Evolutionary conservation across 2,329 filamentous ascomycete species (phyloP), one percentile per base, ranked within the genome.

Genomic region (Penicillium sclerotiorum): DNA sequence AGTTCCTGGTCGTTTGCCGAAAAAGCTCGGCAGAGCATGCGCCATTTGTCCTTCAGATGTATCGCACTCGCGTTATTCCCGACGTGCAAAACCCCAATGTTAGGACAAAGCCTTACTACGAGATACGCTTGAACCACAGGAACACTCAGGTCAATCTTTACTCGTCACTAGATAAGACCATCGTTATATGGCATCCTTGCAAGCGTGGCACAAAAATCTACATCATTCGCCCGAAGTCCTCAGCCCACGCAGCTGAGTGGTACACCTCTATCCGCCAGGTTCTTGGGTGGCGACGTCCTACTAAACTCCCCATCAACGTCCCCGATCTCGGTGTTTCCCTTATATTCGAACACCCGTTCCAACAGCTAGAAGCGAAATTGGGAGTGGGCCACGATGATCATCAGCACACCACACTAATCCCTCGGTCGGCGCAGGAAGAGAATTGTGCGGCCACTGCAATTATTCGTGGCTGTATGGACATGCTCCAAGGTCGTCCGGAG

Each of bases 81-180:
- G 80, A 82, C 38, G 76, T 82, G 22, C 80, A 85, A 58, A 73
- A 72, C 8, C 68, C 75, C 8, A 75, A 77, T 43, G 75, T 77
- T 36, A 79, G 78, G 57, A 81, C 79, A 49, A 75, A 76, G 23
- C 80, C 81, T 13, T 77, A 80, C 39, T 77, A 82, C 45, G 76
- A 86, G 58, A 77, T 87, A n/a, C 71, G 74, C 5, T 70, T 87
- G 9, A 76, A 77, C 40, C 75, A 71, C 15, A 81, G 77, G 53
- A 73, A 71, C 17, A 79, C 80, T 11, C 77, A 73, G 41, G 79
- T 85, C 48, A 87, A 87, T 53, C 65, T 88, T 2, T 88, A 82
- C 60, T 87, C 85, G 1, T 76, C 83, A 3, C 71, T 88, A 13
- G 85, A 88, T 67, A 88, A 88, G 65, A 85, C 84, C 1, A 73